Conservation (phyloP, 176 grass and related monocot species). For the Chrysopogon serrulatus region DNA sequence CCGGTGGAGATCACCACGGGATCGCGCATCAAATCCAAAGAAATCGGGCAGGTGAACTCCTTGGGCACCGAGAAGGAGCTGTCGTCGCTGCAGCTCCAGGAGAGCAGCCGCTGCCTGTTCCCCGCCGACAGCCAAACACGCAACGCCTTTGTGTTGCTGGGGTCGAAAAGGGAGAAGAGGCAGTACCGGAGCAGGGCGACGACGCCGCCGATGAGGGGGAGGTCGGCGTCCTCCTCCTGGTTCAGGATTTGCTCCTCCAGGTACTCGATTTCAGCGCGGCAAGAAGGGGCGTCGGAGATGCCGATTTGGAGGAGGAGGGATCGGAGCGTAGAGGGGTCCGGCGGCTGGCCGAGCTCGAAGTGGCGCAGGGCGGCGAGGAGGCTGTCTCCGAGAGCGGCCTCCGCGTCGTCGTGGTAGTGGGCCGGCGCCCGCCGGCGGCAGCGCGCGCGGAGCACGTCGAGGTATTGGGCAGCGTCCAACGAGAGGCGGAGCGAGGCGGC, state of each 20-base stretch:
- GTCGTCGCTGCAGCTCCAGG: slow-evolving; percentile 49
- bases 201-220: slow-evolving; percentile 54
- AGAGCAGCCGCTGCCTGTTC: slow-evolving; percentile 45
- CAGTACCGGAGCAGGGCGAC: slow-evolving; percentile 73
- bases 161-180: slow-evolving; percentile 70
- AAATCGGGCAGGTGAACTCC: slow-evolving; percentile 97
- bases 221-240: slow-evolving; percentile 74
- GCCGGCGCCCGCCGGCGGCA: slow-evolving; percentile 35
- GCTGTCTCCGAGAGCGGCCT: slow-evolving; percentile 41
- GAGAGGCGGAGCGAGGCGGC: slow-evolving; percentile 50
- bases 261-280: slow-evolving; percentile 73
- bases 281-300: slow-evolving; percentile 43
- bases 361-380: slow-evolving; percentile 46
- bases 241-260: slow-evolving; percentile 82
- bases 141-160: slow-evolving; percentile 19
- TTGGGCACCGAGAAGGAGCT: slow-evolving; percentile 76
- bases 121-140: slow-evolving; percentile 20
- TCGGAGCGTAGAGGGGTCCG: slow-evolving; percentile 34
- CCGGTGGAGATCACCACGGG: slow-evolving; percentile 85
- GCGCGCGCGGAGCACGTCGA: slow-evolving; percentile 50
- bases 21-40: slow-evolving; percentile 81
- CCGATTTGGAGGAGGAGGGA: slow-evolving; percentile 49
- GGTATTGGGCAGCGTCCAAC: slow-evolving; percentile 45
- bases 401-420: slow-evolving; percentile 47
- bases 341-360: slow-evolving; percentile 46